Conservation (phyloP, 495 filamentous ascomycete species). For the Annulohypoxylon bovei region DNA sequence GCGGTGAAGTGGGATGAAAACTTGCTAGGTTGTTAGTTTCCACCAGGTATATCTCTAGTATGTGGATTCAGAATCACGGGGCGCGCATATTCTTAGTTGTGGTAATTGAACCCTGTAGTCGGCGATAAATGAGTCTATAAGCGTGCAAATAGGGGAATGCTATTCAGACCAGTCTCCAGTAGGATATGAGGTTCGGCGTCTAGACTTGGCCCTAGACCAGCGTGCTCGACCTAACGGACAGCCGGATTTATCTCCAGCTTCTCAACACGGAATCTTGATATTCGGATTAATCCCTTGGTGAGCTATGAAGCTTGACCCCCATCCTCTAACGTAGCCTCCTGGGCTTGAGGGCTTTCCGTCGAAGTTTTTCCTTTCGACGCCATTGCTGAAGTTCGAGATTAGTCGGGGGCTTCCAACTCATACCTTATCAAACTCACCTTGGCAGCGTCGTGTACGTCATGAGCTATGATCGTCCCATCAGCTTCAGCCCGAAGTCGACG, state of each 20-base stretch:
- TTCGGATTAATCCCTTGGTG: background rate
- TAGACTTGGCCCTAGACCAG: background rate
- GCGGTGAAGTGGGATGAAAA: conserved; percentile 13
- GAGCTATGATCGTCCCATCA: conserved; percentile 32
- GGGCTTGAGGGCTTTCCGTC: conserved; percentile 6
- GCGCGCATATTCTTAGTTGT: background rate
- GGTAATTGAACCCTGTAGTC: background rate
- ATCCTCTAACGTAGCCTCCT: conserved; percentile 16
- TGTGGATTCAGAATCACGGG: background rate
- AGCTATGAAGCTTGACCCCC: too few relatives aligned
- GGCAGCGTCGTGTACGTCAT: conserved; percentile 42
- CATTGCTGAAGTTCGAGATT: conserved; percentile 18
- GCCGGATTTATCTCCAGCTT: background rate
- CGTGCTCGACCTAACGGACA: background rate
- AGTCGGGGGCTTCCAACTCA: background rate
- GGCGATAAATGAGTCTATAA: background rate
- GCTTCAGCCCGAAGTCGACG: conserved; percentile 38
- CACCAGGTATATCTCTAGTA: background rate
- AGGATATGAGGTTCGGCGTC: background rate
- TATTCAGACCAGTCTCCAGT: background rate
- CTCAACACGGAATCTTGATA: background rate
- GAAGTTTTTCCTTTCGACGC: conserved; percentile 17
- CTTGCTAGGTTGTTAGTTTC: background rate
- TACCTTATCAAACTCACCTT: conserved; percentile 23
- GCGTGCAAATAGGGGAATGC: background rate